Evolutionary conservation across 352 stramenopile genomes (phyloP).

Genomic region (Pythium insidiosum): DNA sequence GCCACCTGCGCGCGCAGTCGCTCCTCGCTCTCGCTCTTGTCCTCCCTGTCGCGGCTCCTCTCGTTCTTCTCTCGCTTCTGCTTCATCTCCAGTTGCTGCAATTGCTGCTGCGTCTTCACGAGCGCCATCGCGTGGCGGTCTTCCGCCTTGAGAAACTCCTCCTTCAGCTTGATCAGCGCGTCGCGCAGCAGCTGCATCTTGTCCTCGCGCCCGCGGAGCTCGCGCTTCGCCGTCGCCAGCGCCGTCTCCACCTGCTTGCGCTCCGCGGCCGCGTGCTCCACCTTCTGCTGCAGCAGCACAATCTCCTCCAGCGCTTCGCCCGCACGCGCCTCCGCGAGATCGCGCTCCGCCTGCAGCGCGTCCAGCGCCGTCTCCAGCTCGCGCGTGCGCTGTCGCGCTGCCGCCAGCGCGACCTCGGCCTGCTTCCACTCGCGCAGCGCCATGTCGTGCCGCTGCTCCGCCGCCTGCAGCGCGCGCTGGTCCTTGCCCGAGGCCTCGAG

Average conservation of each 20-base stretch:
- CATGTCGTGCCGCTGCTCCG: slow-evolving; percentile 54
- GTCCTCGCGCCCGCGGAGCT: slow-evolving; percentile 42
- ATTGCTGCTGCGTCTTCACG: slow-evolving; percentile 40
- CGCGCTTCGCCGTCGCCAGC: slow-evolving; percentile 23
- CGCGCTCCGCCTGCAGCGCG: slow-evolving; percentile 44
- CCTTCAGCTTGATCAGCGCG: slow-evolving; percentile 82
- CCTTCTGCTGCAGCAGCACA: slow-evolving; percentile 39
- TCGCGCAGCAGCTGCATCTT: slow-evolving; percentile 65
- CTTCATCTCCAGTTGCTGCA: slow-evolving; percentile 24
- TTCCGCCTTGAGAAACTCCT: slow-evolving; percentile 84
- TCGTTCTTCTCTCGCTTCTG: slow-evolving; percentile 32
- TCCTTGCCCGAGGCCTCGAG: slow-evolving; percentile 51
- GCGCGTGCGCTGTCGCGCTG: slow-evolving; percentile 32
- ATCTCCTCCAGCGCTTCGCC: slow-evolving; percentile 83
- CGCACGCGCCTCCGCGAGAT: slow-evolving; percentile 69
- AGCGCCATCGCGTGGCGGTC: slow-evolving; percentile 70
- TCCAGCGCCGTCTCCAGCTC: slow-evolving; percentile 54
- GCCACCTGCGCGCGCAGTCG: slow-evolving; percentile 41
- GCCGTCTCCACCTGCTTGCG: slow-evolving; percentile 44
- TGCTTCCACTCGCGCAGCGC: slow-evolving; percentile 69
- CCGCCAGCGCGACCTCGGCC: slow-evolving; percentile 45
- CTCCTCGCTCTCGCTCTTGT: too few relatives aligned
- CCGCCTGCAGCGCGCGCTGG: slow-evolving; percentile 49
- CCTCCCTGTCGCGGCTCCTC: slow-evolving; percentile 31
- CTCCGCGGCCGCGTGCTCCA: slow-evolving; percentile 21